phyloP scores from a whole-genome alignment of 2,329 filamentous ascomycete genomes.

The Dothistroma pini region DNA sequence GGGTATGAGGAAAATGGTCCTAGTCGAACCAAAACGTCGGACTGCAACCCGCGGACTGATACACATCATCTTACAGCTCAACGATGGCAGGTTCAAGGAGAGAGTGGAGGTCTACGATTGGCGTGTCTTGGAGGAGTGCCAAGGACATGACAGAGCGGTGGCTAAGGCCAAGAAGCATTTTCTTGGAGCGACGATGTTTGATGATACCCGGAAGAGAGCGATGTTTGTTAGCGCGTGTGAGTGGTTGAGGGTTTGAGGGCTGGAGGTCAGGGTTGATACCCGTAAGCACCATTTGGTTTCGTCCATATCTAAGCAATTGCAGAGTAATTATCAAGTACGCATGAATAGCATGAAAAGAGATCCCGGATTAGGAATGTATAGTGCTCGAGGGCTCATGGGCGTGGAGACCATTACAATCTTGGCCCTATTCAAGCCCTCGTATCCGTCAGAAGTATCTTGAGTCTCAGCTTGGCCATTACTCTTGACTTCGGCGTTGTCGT shows the following conservation, averaged over 20 bases:
- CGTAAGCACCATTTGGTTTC: too few relatives aligned
- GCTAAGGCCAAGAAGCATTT: constrained; percentile 24
- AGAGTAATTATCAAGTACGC: not conserved
- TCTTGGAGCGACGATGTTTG: constrained; percentile 30
- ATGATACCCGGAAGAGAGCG: constrained; percentile 20
- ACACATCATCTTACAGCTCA: constrained; percentile 21
- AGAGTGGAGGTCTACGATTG: constrained; percentile 33
- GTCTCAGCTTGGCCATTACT: too few relatives aligned
- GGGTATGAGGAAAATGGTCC: constrained; percentile 31
- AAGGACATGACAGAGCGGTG: constrained; percentile 15
- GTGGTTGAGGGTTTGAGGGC: constrained; percentile 3
- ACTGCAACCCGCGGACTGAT: constrained; percentile 18
- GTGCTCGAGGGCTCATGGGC: too few relatives aligned
- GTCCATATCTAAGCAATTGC: not conserved
- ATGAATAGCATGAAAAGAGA: not conserved
- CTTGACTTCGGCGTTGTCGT: too few relatives aligned
- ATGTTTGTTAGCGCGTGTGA: constrained; percentile 23
- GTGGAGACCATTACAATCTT: too few relatives aligned
- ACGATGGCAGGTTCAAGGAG: constrained; percentile 27
- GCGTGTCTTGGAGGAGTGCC: constrained; percentile 30
- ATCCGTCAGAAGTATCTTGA: too few relatives aligned
- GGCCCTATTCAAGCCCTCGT: too few relatives aligned
- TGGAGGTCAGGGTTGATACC: not conserved
- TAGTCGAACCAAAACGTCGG: constrained; percentile 31
- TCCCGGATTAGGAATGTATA: too few relatives aligned